These are phyloP conservation scores for Pythium insidiosum DNA, from an alignment of 352 stramenopile species.

Conservation along the genomic window DNA sequence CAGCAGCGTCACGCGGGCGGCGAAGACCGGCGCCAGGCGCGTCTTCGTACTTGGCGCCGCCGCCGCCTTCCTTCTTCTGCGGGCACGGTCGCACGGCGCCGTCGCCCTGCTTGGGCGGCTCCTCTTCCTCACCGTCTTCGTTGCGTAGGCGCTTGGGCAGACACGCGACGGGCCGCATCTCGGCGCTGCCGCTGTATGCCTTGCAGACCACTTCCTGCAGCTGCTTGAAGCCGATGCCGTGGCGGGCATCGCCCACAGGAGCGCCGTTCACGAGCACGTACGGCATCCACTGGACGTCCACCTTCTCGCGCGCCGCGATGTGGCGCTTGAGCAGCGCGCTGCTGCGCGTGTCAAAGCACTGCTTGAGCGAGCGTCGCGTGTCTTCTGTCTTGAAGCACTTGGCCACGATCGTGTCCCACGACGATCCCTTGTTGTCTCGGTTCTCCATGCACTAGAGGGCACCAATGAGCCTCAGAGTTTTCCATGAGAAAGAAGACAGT, in stretches of 20 bases:
- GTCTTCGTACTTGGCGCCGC: constrained; percentile 34
- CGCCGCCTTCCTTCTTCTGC: constrained; percentile 46
- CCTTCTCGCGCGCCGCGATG: constrained; percentile 31
- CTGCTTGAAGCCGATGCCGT: constrained; percentile 62
- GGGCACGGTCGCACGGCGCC: constrained; percentile 49
- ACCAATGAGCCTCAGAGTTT: not conserved
- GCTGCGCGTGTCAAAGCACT: constrained; percentile 56
- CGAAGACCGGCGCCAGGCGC: constrained; percentile 54
- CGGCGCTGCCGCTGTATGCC: constrained; percentile 43
- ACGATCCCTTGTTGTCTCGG: constrained; percentile 65
- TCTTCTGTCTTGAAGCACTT: constrained; percentile 59
- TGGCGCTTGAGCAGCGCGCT: constrained; percentile 49
- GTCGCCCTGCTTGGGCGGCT: constrained; percentile 25
- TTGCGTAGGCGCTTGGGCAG: constrained; percentile 56
- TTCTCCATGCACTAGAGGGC: constrained; percentile 54
- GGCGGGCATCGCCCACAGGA: constrained; percentile 41
- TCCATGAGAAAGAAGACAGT: too few species aligned
- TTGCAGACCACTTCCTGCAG: constrained; percentile 60
- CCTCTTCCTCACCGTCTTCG: constrained; percentile 15
- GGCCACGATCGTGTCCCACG: constrained; percentile 52
- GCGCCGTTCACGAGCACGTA: constrained; percentile 59
- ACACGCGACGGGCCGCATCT: constrained; percentile 32
- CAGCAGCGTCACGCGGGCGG: constrained; percentile 2
- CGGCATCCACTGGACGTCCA: constrained; percentile 59
- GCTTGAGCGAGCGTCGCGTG: constrained; percentile 37